Evolutionary conservation across 1,284 basidiomycete genomes (phyloP).

Genomic region (Somion occarium): DNA sequence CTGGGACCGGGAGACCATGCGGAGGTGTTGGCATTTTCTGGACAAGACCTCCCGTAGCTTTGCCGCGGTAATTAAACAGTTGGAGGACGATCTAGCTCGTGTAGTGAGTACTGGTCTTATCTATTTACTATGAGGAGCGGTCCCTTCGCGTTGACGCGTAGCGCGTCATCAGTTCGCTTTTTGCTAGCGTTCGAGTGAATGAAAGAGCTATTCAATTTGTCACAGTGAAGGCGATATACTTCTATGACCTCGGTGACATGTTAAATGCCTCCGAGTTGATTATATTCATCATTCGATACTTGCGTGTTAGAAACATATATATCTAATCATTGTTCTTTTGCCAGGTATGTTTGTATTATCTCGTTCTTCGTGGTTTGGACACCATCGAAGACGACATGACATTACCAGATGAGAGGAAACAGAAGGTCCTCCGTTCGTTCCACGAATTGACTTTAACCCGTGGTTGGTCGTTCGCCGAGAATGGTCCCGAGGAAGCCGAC

Average conservation of each 20-base stretch:
- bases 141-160: neutral
- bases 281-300: too few relatives aligned
- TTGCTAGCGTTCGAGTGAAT: too few relatives aligned
- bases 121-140: neutral
- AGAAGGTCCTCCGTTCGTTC: slow-evolving; percentile 82
- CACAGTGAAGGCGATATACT: too few relatives aligned
- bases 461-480: slow-evolving; percentile 86
- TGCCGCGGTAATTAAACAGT: slow-evolving; percentile 91
- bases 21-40: slow-evolving; percentile 86
- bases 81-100: slow-evolving; percentile 92
- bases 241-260: too few relatives aligned
- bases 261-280: too few relatives aligned
- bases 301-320: neutral
- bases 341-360: slow-evolving; percentile 93
- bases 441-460: slow-evolving; percentile 78
- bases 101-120: slow-evolving; percentile 59
- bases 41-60: slow-evolving; percentile 91
- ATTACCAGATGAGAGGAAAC: slow-evolving; percentile 81
- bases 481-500: slow-evolving; percentile 90
- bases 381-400: slow-evolving; percentile 99
- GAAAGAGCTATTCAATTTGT: too few relatives aligned
- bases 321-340: neutral
- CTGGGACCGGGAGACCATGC: slow-evolving; percentile 84
- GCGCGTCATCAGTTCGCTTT: too few relatives aligned
- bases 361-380: slow-evolving; percentile 90